phyloP scores from a whole-genome alignment of 2,329 filamentous ascomycete species.

The Epicoccum sorghinum region DNA sequence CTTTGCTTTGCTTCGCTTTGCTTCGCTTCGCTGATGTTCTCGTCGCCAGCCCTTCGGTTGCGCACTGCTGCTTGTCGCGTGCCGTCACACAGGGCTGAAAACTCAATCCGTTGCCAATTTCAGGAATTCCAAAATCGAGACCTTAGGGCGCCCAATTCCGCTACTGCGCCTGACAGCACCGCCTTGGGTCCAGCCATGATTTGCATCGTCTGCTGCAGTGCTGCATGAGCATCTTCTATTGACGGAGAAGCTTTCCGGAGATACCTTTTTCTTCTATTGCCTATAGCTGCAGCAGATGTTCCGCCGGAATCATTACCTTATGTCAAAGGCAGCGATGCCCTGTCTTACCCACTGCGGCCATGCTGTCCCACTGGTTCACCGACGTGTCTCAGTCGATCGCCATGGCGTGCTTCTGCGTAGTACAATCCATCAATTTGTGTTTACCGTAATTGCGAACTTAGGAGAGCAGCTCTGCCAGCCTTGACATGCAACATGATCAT shows the following conservation, averaged over 20 bases:
- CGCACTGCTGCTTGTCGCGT: conserved; percentile 26
- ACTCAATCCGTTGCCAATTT: conserved; percentile 1
- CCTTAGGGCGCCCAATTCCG: conserved; percentile 2
- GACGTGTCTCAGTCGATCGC: conserved; percentile 8
- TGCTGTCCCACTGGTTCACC: conserved; percentile 15
- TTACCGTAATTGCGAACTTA: not conserved
- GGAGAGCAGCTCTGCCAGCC: not conserved
- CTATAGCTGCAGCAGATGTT: not conserved
- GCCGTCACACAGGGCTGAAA: conserved; percentile 21
- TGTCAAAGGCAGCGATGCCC: not conserved
- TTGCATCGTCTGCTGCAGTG: not conserved
- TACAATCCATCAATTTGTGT: not conserved
- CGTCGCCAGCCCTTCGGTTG: not conserved
- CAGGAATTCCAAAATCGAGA: conserved; percentile 3
- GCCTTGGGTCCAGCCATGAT: conserved; percentile 5
- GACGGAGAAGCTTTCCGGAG: no score
- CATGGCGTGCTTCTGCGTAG: conserved; percentile 6
- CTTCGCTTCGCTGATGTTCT: not conserved
- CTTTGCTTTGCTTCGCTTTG: no score
- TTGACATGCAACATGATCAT: not conserved
- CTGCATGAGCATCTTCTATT: no score
- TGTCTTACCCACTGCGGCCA: not conserved
- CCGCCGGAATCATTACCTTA: not conserved
- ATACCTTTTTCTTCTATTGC: no score
- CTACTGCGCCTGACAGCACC: conserved; percentile 15